Base-by-base conservation (phyloP, 148 eudicot genomes). In the Amaranthus cruentus region DNA sequence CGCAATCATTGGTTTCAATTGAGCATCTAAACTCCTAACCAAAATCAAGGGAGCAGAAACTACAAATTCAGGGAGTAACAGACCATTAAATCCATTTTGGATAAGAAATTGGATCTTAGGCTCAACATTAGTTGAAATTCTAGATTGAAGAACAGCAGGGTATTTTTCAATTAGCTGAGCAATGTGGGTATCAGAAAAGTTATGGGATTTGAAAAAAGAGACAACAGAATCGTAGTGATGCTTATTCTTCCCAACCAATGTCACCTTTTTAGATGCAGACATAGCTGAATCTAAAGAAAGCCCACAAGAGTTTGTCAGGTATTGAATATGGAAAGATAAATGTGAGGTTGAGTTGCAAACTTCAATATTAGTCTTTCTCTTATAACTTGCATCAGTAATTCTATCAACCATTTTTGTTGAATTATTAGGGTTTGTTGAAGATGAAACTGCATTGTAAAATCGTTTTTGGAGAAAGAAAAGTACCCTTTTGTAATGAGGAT, bases 11-110 rank as follows among this genome's bases (percentile, higher is more conserved):
- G 75, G 63, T 50, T 77, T 77, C 54, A 77, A 15, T 15, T 63
- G 75, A 6, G 62, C 69, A 62, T 62, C 63, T 54, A 77, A 53
- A 63, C 75, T 70, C 55, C 70, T 62, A 62, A 63, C 9, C 47
- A 77, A 47, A 18, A 77, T 62, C 4, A 46, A 5, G 1, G 75
- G 70, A 15, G 47, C 7, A 7, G 15, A 7, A 11, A 63, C 13
- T 4, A 77, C 13, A 52, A 77, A 9, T 14, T 61, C 43, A 3
- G 79, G 74, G 15, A 76, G 48, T n/a, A 55, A 4, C 11, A 56
- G 54, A 58, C 73, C 74, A 10, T 46, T 21, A 15, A 76, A 47
- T 38, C 79, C 79, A 62, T 46, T 76, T 11, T 62, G 61, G 28
- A 10, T 14, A 11, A 76, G 43, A 47, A 21, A 76, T 5, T 46